A percentile compares a stretch with the other conserved stretches of the same genome.
These are phyloP conservation scores for Hortiboletus campestris DNA, from an alignment of 768 basidiomycete species.

Conservation along the genomic window DNA sequence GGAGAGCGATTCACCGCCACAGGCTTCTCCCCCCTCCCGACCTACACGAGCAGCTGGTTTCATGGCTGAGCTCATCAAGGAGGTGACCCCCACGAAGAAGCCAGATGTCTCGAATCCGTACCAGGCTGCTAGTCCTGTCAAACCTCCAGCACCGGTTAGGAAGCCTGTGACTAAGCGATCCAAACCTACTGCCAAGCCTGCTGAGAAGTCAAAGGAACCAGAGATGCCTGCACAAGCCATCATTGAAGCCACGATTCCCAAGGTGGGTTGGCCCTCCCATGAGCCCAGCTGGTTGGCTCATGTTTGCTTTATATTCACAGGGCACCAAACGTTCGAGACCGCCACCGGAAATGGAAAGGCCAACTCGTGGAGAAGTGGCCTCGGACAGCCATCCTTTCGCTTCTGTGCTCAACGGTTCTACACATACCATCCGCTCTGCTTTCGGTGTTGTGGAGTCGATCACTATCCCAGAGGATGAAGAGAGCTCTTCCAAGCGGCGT, in stretches of 20 bases:
- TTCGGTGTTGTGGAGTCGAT: conserved; percentile 34
- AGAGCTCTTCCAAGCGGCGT: conserved; percentile 45
- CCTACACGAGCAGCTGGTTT: conserved; percentile 67
- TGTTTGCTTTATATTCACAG: conserved; percentile 34
- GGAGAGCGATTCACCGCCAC: conserved; percentile 40
- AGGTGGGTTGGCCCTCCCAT: conserved; percentile 40
- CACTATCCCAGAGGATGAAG: conserved; percentile 38
- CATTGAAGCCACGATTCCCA: conserved; percentile 76
- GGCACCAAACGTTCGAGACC: conserved; percentile 79
- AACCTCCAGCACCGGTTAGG: conserved; percentile 45
- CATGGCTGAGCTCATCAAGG: conserved; percentile 70
- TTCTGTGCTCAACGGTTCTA: conserved; percentile 17
- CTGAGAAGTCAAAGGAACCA: conserved; percentile 28
- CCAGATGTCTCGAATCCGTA: conserved; percentile 78
- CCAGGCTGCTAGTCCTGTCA: conserved; percentile 66
- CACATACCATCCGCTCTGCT: neutral
- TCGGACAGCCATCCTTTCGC: conserved; percentile 8
- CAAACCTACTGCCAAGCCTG: conserved; percentile 33
- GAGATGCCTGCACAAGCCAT: conserved; percentile 59
- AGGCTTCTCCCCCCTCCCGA: conserved; percentile 31
- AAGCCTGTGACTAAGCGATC: conserved; percentile 40
- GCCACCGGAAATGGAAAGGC: conserved; percentile 52
- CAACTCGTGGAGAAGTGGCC: conserved; percentile 6
- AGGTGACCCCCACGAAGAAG: conserved; percentile 61
- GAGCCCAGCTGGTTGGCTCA: conserved; percentile 5